phyloP scores from a whole-genome alignment of 345 rosid species.

The Corchorus olitorius region DNA sequence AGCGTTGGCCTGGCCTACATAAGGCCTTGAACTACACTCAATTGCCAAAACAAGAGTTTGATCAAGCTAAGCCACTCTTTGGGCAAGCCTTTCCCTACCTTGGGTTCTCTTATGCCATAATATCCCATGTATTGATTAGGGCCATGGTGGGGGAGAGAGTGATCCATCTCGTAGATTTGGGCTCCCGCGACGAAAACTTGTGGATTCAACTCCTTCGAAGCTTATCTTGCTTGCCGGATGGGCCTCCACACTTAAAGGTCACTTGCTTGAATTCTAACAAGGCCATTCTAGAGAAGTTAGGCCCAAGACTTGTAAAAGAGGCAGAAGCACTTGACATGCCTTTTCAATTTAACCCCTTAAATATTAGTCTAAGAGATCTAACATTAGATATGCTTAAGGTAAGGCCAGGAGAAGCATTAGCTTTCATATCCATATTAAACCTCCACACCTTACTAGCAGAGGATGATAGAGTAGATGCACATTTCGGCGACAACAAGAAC shows the following conservation, averaged over 20 bases:
- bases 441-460: slow-evolving; percentile 48
- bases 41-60: neutral
- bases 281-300: slow-evolving; percentile 36
- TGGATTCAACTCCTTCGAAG: slow-evolving; percentile 44
- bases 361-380: slow-evolving; percentile 34
- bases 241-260: slow-evolving; percentile 43
- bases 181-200: slow-evolving; percentile 39
- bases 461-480: slow-evolving; percentile 51
- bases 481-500: slow-evolving; percentile 36
- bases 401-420: slow-evolving; percentile 46
- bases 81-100: slow-evolving; percentile 37
- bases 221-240: slow-evolving; percentile 27
- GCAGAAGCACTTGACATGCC: slow-evolving; percentile 39
- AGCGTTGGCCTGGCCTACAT: slow-evolving; percentile 54
- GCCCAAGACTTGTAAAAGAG: slow-evolving; percentile 43
- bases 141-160: slow-evolving; percentile 30
- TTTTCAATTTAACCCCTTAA: slow-evolving; percentile 50
- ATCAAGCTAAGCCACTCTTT: slow-evolving; percentile 24
- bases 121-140: slow-evolving; percentile 28
- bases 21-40: slow-evolving; percentile 37
- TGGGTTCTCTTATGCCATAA: slow-evolving; percentile 31
- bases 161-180: slow-evolving; percentile 52
- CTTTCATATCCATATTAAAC: slow-evolving; percentile 44
- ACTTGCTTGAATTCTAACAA: slow-evolving; percentile 33
- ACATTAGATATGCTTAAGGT: slow-evolving; percentile 35